Evolutionary conservation across 352 stramenopile genomes (phyloP).

Genomic region (Sclerospora graminicola): DNA sequence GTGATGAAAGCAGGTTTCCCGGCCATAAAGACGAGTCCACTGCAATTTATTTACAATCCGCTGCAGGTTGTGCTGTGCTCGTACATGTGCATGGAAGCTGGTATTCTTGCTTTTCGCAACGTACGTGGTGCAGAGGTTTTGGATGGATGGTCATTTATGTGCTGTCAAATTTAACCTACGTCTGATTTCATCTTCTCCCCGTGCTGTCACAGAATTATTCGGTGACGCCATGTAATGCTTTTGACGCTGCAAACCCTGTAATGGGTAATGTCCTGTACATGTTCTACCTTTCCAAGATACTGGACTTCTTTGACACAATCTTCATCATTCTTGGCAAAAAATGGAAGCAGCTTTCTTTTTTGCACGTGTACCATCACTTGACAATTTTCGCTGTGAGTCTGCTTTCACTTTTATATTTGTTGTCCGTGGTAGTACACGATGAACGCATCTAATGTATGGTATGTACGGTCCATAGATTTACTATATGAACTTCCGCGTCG

Average conservation of each 20-base stretch:
- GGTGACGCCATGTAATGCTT: slow-evolving; percentile 88
- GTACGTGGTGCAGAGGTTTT: slow-evolving; percentile 9
- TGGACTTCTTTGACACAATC: slow-evolving; percentile 91
- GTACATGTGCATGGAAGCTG: slow-evolving; percentile 94
- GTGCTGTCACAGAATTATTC: slow-evolving; percentile 54
- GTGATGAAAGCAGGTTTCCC: slow-evolving; percentile 74
- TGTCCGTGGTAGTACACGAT: background rate
- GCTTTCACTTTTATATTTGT: background rate
- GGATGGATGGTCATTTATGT: background rate
- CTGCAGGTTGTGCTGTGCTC: slow-evolving; percentile 93
- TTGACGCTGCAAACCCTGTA: slow-evolving; percentile 81
- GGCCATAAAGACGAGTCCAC: slow-evolving; percentile 54
- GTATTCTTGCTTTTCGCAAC: slow-evolving; percentile 88
- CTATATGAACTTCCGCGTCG: slow-evolving; percentile 89
- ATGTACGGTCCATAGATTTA: slow-evolving; percentile 63
- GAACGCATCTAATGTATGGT: slow-evolving; percentile 1
- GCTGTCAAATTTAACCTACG: too few species aligned
- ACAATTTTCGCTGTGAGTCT: slow-evolving; percentile 88
- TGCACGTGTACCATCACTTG: slow-evolving; percentile 97
- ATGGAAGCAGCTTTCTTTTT: slow-evolving; percentile 95
- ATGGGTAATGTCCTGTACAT: slow-evolving; percentile 95
- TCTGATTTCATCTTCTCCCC: background rate
- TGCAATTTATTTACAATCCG: slow-evolving; percentile 97
- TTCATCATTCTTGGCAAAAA: slow-evolving; percentile 98
- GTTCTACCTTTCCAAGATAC: slow-evolving; percentile 97